Evolutionary conservation across 2,329 filamentous ascomycete species (phyloP), one percentile per base, ranked within the genome.

Genomic region (Penicillium frequentans): DNA sequence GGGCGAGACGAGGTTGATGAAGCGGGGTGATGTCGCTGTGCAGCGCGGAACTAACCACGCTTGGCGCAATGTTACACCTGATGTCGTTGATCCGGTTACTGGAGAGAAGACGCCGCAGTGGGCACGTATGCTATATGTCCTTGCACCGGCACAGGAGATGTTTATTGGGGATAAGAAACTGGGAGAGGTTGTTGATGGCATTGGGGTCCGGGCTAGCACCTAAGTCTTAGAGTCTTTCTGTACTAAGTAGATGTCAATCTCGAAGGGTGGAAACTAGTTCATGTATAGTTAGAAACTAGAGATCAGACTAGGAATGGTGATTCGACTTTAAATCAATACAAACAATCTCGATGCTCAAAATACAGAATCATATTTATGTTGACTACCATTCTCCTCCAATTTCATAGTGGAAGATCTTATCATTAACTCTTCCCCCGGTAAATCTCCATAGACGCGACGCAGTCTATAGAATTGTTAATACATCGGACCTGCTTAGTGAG

Each of bases 21-120:
- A 73, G 48, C 71, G 76, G 8, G 83, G 83, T 3, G 83, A 86
- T 64, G 71, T 84, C n/a, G 78, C 78, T 13, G 79, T 86, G 19
- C 82, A 86, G 69, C 72, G 84, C 37, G 82, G 77, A 1, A 84
- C 82, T 4, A 81, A 79, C 71, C 83, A 86, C 67, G 77, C 76
- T 23, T 84, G 82, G 82, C 68, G 73, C 49, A 84, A 85, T 50
- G 50, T 55, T 45, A 58, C 52, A 0, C 57, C 63, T 27, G 57
- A 75, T 59, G 39, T 43, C 29, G 51, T 64, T 33, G 42, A 52
- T 13, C 37, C 37, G 10, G 56, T 27, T 23, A 51, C 55, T 11
- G 50, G 50, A 10, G 58, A 33, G 47, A 58, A 26, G 56, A 65
- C 44, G 46, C 67, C 49, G 33, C 53, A 56, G 49, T 68, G 68